phyloP scores from a whole-genome alignment of 164 flowering plant genomes.

The Stephania japonica region DNA sequence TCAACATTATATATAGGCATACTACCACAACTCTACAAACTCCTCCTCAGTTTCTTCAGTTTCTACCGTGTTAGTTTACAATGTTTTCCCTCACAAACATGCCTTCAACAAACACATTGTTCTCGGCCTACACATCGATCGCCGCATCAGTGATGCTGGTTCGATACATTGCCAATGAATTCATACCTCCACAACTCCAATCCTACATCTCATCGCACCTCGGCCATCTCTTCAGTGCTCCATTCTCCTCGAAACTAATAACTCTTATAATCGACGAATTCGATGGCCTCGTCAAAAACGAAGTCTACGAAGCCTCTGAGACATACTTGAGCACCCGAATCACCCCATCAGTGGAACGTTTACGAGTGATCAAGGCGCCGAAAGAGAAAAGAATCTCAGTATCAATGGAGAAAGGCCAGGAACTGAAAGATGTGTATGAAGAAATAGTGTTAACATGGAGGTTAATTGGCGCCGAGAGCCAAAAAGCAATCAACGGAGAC shows the following conservation, averaged over 20 bases:
- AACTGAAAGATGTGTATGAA: slow-evolving; percentile 17
- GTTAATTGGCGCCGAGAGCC: not conserved
- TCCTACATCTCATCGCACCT: slow-evolving; percentile 24
- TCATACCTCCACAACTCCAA: slow-evolving; percentile 34
- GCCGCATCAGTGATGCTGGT: slow-evolving; percentile 41
- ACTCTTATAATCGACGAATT: slow-evolving; percentile 25
- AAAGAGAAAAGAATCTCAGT: slow-evolving; percentile 9
- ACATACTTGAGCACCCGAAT: slow-evolving; percentile 17
- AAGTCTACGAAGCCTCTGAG: slow-evolving; percentile 21
- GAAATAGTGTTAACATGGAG: slow-evolving; percentile 17
- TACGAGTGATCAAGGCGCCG: slow-evolving; percentile 7
- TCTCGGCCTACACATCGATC: slow-evolving; percentile 41
- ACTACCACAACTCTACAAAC: too few species aligned
- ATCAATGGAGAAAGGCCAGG: slow-evolving; percentile 17
- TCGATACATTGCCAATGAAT: slow-evolving; percentile 32
- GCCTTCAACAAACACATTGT: slow-evolving; percentile 25
- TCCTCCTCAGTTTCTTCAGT: not conserved
- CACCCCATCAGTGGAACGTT: slow-evolving; percentile 8
- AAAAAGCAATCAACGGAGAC: not conserved
- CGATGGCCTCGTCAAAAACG: slow-evolving; percentile 16
- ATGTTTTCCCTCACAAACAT: slow-evolving; percentile 8
- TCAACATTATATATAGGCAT: too few species aligned
- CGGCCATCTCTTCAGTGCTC: slow-evolving; percentile 15
- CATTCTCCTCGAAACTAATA: slow-evolving; percentile 32
- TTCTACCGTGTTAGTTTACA: not conserved